Base-by-base conservation (phyloP, 2,329 filamentous ascomycete species). In the Claviceps arundinis region DNA sequence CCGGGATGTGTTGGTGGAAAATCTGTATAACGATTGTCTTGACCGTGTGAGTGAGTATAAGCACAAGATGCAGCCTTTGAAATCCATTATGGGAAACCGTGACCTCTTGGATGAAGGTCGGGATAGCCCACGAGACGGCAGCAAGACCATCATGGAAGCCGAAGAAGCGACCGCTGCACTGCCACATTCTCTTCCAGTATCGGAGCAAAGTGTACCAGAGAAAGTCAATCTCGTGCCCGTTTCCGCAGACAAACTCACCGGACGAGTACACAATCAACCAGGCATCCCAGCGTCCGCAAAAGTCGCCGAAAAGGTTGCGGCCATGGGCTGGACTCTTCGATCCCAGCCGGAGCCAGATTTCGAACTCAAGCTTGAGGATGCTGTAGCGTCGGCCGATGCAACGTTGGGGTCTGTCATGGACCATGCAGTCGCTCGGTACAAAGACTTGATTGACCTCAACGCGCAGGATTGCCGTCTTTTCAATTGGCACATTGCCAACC, bases 401-500 rank as follows among this genome's bases (percentile, higher is more conserved):
- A 95, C 88, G 0, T 73, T 98, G 11, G 93, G 93, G 1, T 85
- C 85, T n/a, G 86, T 94, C 2, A 86, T 97, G 72, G 89, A 98
- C 61, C 83, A 89, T 57, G 88, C 89, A n/a, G 83, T 98, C 55
- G 77, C 77, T 17, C 90, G 97, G 65, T 98, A 95, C 64, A 84
- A 87, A 61, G 75, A 78, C 37, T 78, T 98, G 48, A 77, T 97
- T 30, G 84, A 95, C 54, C 71, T 98, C 50, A 87, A 82, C 14
- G 80, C 90, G 1, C 87, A 89, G 63, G 93, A 98, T 62, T 84
- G 95, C 67, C 81, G 93, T 46, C 74, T 98, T 16, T 77, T 97
- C 62, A 98, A 96, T 63, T 98, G 93, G 93, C 94, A 98, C 67
- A 86, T 96, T 65, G 94, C 94, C 57, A 98, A 98, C 63, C 76